phyloP scores from a whole-genome alignment of 345 rosid genomes.

The Stellera chamaejasme region DNA sequence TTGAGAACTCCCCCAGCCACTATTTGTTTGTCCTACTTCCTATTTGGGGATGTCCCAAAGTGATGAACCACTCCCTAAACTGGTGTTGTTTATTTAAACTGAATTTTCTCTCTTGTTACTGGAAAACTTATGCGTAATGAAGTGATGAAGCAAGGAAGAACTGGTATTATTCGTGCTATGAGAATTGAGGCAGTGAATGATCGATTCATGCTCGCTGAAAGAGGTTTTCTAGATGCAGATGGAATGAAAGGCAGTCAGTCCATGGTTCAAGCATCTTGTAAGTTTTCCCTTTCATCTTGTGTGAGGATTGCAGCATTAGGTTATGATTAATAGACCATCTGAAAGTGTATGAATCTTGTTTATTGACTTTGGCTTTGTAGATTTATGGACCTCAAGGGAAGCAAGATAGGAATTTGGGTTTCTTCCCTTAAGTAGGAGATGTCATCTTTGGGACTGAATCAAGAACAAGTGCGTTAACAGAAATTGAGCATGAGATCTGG shows the following conservation, averaged over 20 bases:
- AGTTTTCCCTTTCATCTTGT: slow-evolving; percentile 8
- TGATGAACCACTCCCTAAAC: too few relatives aligned
- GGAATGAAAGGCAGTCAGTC: slow-evolving; percentile 58
- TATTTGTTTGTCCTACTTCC: too few relatives aligned
- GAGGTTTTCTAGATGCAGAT: slow-evolving; percentile 78
- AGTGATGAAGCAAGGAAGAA: slow-evolving; percentile 24
- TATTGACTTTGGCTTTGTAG: slow-evolving; percentile 58
- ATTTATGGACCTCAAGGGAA: too few relatives aligned
- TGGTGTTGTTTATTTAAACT: too few relatives aligned
- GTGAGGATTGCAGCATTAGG: background rate
- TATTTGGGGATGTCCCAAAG: too few relatives aligned
- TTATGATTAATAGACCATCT: slow-evolving; percentile 12
- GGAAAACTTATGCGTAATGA: too few relatives aligned
- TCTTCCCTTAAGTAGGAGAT: slow-evolving; percentile 80
- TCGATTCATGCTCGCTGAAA: slow-evolving; percentile 77
- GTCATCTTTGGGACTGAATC: slow-evolving; percentile 31
- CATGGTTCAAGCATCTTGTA: slow-evolving; percentile 95
- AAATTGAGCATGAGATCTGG: slow-evolving; percentile 80
- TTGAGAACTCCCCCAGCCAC: too few relatives aligned
- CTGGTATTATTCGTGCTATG: slow-evolving; percentile 18
- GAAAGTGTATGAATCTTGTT: slow-evolving; percentile 20
- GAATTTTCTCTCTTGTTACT: too few relatives aligned
- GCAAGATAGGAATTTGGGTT: slow-evolving; percentile 42
- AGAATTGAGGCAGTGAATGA: slow-evolving; percentile 60
- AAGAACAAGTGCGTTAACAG: slow-evolving; percentile 13